Percentiles rank a stretch among this genome's conserved stretches.
Conservation (phyloP, 768 basidiomycete genomes). For the Paxillus rubicundulus region DNA sequence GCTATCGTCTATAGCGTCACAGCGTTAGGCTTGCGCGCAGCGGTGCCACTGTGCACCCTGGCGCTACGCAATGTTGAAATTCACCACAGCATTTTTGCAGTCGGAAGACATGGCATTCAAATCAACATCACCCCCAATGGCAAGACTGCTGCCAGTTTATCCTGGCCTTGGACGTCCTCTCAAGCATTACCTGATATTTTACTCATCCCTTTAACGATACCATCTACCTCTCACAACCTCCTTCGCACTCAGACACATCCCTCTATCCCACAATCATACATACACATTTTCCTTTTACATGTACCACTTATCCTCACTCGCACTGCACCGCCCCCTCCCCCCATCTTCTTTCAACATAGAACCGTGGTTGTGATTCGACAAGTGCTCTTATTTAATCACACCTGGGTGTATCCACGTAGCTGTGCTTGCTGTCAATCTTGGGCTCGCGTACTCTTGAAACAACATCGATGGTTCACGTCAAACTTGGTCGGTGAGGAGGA, state of each 20-base stretch:
- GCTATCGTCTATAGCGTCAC: conserved; percentile 66
- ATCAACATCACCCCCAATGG: conserved; percentile 10
- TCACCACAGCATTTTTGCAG: conserved; percentile 8
- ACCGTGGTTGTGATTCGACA: conserved; percentile 19
- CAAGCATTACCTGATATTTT: conserved; percentile 25
- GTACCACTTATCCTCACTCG: conserved; percentile 25
- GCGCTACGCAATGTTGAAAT: conserved; percentile 12
- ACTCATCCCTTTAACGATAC: conserved; percentile 29
- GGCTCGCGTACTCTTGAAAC: neutral
- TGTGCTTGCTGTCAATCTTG: conserved; percentile 11
- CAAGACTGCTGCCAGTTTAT: conserved; percentile 16
- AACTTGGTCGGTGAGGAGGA: neutral
- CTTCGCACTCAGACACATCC: conserved; percentile 9
- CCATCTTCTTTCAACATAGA: conserved; percentile 26
- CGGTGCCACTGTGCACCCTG: conserved; percentile 5
- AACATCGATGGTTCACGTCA: conserved; percentile 3
- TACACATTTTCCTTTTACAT: conserved; percentile 32
- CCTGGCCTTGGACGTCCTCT: conserved; percentile 16
- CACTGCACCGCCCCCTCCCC: conserved; percentile 9
- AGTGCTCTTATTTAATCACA: conserved; percentile 21
- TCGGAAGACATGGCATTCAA: conserved; percentile 1
- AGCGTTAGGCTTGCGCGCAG: conserved; percentile 37
- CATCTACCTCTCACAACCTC: conserved; percentile 15
- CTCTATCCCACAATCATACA: conserved; percentile 15
- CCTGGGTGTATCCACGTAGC: conserved; percentile 21